Evolutionary conservation across 2,329 filamentous ascomycete genomes (phyloP), one percentile per base, ranked within the genome.

Genomic region (Epicoccum nigrum): DNA sequence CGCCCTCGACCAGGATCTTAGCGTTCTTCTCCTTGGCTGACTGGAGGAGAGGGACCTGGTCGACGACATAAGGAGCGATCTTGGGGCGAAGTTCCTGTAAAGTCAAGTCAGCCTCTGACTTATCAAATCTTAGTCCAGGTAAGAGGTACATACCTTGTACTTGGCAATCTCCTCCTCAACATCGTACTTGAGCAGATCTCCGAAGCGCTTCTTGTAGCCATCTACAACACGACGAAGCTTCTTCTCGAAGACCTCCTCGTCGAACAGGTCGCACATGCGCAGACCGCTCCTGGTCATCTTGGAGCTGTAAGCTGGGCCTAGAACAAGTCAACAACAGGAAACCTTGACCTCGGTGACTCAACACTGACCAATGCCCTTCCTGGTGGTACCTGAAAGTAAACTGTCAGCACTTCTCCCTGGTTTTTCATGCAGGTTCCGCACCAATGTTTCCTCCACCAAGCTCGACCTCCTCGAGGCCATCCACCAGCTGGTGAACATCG

Each of bases 181-280:
- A 55, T 91, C 85, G 65, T 87, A 86, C 68, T 84, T 69, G 46
- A 88, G 73, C 20, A 89, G 73, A 59, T 87, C 83, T 7, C 88
- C 87, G 62, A 85, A 91, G 43, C 86, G 79, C 75, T 87, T 86
- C 76, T 84, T 80, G 74, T 82, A 88, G n/a, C 83, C 84, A 5
- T 73, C 61, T 7, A 82, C 86, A 39, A 92, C 74, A 19, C 77
- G 74, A 32, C 86, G 79, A 34, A 92, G 74, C 71, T 88, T 88
- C 32, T 73, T 67, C 74, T 90, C 87, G 60, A 92, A 90, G 7
- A 80, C 68, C 32, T 81, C 76, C 68, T 84, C 80, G 67, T 88
- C 77, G 68, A 90, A 90, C 56, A 91, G 78, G 48, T 91, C 87
- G 52, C 79, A 78, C 45, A 89, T 76, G 60, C 81, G 81, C 53